Evolutionary conservation across 108 stramenopile species (phyloP).

Genomic region (Craspedostauros australis): DNA sequence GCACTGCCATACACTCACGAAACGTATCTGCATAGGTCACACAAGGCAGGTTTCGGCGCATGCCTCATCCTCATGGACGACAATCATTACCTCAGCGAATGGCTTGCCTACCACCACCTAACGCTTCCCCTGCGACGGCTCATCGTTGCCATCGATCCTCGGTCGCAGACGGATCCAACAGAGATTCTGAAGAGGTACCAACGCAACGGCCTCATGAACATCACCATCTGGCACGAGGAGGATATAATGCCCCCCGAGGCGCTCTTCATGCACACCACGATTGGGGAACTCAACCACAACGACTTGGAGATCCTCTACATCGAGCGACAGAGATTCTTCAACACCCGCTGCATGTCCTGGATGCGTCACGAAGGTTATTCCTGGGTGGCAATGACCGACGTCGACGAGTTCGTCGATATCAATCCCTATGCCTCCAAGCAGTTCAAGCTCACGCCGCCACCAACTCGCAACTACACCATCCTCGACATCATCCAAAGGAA

Average conservation of each 20-base stretch:
- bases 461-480: background rate
- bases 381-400: constrained; percentile 43
- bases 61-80: constrained; percentile 48
- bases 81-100: constrained; percentile 31
- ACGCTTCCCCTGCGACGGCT: constrained; percentile 32
- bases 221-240: constrained; percentile 31
- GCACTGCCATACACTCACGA: too few species aligned
- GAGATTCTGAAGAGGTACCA: constrained; percentile 31
- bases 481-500: too few species aligned
- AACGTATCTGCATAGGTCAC: too few species aligned
- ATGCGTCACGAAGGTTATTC: constrained; percentile 7
- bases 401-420: constrained; percentile 35
- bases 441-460: too few species aligned
- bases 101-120: constrained; percentile 48
- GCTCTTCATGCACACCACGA: background rate
- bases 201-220: constrained; percentile 10
- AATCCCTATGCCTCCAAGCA: constrained; percentile 13
- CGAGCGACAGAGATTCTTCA: constrained; percentile 18
- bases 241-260: constrained; percentile 16
- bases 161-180: constrained; percentile 3
- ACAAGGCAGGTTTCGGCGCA: constrained; percentile 19
- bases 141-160: constrained; percentile 43
- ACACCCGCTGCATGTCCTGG: constrained; percentile 13
- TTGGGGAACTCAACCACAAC: background rate
- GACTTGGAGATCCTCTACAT: constrained; percentile 6